Evolutionary conservation across 805 yeast species (phyloP).

Genomic region (Starmerella cellae): DNA sequence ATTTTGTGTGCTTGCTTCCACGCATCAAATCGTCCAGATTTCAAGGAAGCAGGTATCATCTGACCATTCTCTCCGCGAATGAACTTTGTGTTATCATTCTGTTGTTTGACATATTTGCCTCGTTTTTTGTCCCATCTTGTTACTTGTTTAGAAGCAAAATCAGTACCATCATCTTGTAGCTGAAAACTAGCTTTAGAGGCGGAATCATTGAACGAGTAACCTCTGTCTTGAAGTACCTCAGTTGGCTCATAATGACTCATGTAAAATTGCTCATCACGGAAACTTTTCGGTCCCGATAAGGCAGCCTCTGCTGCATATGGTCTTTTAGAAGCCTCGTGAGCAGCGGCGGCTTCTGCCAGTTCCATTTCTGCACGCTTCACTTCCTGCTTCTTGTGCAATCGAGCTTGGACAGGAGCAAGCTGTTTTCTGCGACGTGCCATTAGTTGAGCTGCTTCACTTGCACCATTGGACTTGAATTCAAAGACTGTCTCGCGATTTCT

Average conservation of each 20-base stretch:
- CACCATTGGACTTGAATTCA: constrained; percentile 52
- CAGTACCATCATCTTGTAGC: constrained; percentile 61
- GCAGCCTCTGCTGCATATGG: not conserved
- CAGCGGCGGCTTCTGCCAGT: constrained; percentile 27
- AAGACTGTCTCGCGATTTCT: constrained; percentile 79
- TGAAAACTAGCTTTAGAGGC: constrained; percentile 83
- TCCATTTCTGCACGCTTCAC: constrained; percentile 53
- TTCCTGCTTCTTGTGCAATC: constrained; percentile 51
- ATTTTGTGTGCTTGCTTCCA: constrained; percentile 70
- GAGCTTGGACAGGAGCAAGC: constrained; percentile 73
- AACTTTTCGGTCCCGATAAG: constrained; percentile 26
- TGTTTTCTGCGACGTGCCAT: constrained; percentile 81
- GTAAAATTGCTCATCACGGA: constrained; percentile 65
- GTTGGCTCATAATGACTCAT: constrained; percentile 84
- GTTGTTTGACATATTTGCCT: constrained; percentile 71
- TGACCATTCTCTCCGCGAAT: constrained; percentile 93
- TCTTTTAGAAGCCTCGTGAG: constrained; percentile 19
- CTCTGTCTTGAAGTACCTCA: constrained; percentile 65
- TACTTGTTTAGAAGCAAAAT: constrained; percentile 46
- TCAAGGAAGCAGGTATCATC: constrained; percentile 76
- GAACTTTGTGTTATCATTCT: constrained; percentile 56
- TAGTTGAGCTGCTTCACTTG: constrained; percentile 51
- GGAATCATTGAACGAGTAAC: constrained; percentile 48
- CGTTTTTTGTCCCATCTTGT: constrained; percentile 81
- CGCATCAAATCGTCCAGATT: constrained; percentile 80